Evolutionary conservation across 2,329 filamentous ascomycete genomes (phyloP), one percentile per base, ranked within the genome.

Genomic region (Xenosphaeropsis pyriputrescens): DNA sequence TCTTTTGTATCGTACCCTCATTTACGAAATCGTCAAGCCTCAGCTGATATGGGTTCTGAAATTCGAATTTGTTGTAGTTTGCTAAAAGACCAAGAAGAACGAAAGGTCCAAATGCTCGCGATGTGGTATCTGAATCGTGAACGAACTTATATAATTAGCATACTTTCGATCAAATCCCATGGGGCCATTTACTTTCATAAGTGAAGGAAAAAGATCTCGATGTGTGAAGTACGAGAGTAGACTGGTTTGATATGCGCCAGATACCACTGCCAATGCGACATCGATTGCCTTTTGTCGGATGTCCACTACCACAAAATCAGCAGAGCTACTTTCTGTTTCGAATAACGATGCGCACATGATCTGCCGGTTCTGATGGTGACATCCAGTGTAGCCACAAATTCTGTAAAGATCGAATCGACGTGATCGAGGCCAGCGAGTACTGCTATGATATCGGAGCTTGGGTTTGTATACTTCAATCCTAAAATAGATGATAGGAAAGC

Each of bases 1-100:
- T 83, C 51, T 84, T 85, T 42, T 79, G 72, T 50, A 96, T 95
- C 2, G 82, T 80, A 0, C 70, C 65, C 53, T 96, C 88, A 53
- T 98, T 94, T 50, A 95, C 85, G 58, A 96, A 96, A 57, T 96
- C 88, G 50, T 89, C 86, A 13, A 98, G 70, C 18, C 89, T 82
- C 44, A 93, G 65, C 50, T 91, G 81, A 51, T 98, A 98, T 1
- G 89, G 89, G 49, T 98, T 98, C 55, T 94, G 88, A 40, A 93
- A 89, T 58, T 98, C 91, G 53, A 98, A 98, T 58, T 96, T 98
- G 70, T 98, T 96, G 69, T 96, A 96, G 61, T 96, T 98, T 46
- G 85, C 83, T 38, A 98, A 65, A 4, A 96, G 68, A 11, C 89
- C 89, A 15, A 95, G 68, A 8, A 96, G 70, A 12, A 80, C 74